Base-by-base conservation (phyloP, 345 rosid species). In the Syzygium grande region DNA sequence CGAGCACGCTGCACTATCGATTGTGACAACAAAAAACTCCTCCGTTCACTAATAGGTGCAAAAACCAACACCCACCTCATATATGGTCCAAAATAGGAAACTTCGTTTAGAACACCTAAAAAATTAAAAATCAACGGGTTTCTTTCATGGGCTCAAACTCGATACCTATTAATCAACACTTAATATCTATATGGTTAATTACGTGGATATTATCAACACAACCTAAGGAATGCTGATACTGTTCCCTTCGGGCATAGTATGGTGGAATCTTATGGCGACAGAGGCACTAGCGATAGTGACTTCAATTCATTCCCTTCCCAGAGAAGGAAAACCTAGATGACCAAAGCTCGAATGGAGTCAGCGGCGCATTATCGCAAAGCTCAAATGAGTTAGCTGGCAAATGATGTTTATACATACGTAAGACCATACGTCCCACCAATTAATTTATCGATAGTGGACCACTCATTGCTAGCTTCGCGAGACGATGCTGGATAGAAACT, bases 1-100 rank as follows among this genome's bases (percentile, higher is more conserved):
- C 25, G 0, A 1, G 13, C 25, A 0, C 3, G 2, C 3, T 11
- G 2, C 1, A 4, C 14, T 73, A 34, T 34, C 0, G 2, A 17
- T 68, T 34, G 78, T 65, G 30, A 65, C 0, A 9, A 11, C 78
- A 0, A 0, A 16, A 17, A 38, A 38, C 49, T 73, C 80, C 1
- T 16, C 22, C 43, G 12, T 68, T 17, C 46, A 34, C 17, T 68
- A 38, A 34, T 34, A 4, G 79, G 46, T 23, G 34, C 12, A 16
- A 4, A 17, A 59, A 59, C 16, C 2, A 0, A 27, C 68, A 59
- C 7, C 68, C 0, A 59, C 30, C 0, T 59, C 68, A 27, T 27
- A 27, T 27, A 59, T 14, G 3, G 3, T 4, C 5, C 46, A 38
- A 38, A 17, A 68, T 17, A 68, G 43, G 46, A 30, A 34, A 68